Evolutionary conservation across 257 asterid species (phyloP), one percentile per base, ranked within the genome.

Genomic region (Paraleonurus japonicus): DNA sequence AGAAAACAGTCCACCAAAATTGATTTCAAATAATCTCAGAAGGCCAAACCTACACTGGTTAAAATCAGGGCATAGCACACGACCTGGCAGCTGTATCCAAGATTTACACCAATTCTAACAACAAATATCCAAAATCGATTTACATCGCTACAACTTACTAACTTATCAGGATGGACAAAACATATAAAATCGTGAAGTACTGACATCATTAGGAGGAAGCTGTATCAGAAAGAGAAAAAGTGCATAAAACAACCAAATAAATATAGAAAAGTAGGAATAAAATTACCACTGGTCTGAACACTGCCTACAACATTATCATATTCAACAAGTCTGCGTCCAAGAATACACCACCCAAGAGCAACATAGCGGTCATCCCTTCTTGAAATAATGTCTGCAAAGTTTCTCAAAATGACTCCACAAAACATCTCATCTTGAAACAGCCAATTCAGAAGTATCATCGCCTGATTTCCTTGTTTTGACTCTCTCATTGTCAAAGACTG

Each of bases 271-370:
- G 59, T 12, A 19, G 57, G 33, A 33, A 3, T 50, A n/a, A 54
- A 27, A 16, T 78, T 88, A 92, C 98, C 98, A 67, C 72, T 77
- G 51, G 88, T 85, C 28, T 69, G 67, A 67, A 81, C 69, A 71
- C 79, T 84, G 15, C 69, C 73, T 73, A 28, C 78, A 32, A 75
- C 58, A 43, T 48, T 77, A 70, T 90, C 95, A 69, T 75, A 82
- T 51, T 90, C 93, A 58, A 92, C 22, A 55, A 93, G 84, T 70
- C 80, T 73, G 37, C 90, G 98, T 35, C 89, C 89, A 79, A 93
- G 87, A 35, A 81, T 79, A 78, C 97, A 93, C 98, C 97, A 93
- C 22, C 97, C 97, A 28, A 93, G 82, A 75, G 88, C 85, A 80
- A 90, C 76, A 84, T 85, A 84, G 32, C 59, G 92, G 78, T 93